These are phyloP conservation scores for Chondrostereum purpureum DNA, from an alignment of 1,284 basidiomycete genomes.

Conservation along the genomic window DNA sequence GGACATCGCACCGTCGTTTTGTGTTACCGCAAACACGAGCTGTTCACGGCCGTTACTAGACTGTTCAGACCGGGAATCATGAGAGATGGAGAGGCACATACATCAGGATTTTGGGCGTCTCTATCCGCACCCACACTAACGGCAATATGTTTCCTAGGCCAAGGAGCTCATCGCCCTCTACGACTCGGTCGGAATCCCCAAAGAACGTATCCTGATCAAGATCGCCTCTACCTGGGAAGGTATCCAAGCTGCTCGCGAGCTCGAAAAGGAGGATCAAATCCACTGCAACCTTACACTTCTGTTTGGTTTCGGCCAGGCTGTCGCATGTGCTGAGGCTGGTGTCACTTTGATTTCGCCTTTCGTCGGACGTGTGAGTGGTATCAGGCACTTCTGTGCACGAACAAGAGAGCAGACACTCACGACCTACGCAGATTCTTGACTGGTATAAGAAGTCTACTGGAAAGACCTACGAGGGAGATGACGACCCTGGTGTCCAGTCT, in stretches of 20 bases:
- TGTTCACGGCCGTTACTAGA: too few species aligned
- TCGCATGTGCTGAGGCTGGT: slow-evolving; percentile 96
- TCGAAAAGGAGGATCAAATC: slow-evolving; percentile 89
- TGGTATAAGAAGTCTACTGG: slow-evolving; percentile 94
- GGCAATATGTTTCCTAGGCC: slow-evolving; percentile 43
- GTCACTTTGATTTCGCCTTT: slow-evolving; percentile 99
- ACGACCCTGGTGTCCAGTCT: slow-evolving; percentile 95
- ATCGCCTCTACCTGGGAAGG: slow-evolving; percentile 99
- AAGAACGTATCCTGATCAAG: slow-evolving; percentile 96
- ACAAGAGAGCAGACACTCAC: slow-evolving; percentile 3
- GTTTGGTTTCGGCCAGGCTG: slow-evolving; percentile 97
- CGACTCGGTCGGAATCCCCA: slow-evolving; percentile 83
- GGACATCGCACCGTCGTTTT: too few species aligned
- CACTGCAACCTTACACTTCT: slow-evolving; percentile 99
- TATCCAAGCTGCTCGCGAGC: slow-evolving; percentile 96
- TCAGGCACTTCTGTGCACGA: slow-evolving; percentile 11
- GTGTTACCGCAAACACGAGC: too few species aligned
- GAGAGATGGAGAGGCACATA: too few species aligned
- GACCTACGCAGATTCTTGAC: slow-evolving; percentile 77
- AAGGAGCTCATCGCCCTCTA: slow-evolving; percentile 93
- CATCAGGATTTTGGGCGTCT: too few species aligned
- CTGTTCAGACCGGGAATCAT: too few species aligned
- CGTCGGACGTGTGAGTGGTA: slow-evolving; percentile 88
- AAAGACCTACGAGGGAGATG: slow-evolving; percentile 78
- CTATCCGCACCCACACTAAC: background rate